Conservation (phyloP, 768 basidiomycete genomes). For the Boletus sp. region DNA sequence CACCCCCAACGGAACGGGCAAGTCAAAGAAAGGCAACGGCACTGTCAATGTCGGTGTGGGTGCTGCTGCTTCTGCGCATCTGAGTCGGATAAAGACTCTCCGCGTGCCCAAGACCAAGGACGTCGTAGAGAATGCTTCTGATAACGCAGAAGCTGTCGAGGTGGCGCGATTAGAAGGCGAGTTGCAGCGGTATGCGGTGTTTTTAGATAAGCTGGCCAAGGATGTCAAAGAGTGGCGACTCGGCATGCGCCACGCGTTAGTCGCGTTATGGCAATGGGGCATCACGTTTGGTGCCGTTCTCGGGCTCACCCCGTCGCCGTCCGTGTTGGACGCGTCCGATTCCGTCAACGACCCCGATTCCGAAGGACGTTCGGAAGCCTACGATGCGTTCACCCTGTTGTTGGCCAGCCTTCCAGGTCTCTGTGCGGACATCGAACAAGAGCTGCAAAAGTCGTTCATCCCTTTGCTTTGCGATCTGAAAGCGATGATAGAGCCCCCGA, state of each 20-base stretch:
- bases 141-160: constrained; percentile 43
- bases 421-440: constrained; percentile 49
- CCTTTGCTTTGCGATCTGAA: constrained; percentile 58
- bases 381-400: constrained; percentile 66
- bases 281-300: constrained; percentile 65
- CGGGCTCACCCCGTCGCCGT: constrained; percentile 47
- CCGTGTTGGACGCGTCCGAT: constrained; percentile 11
- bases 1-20: constrained; percentile 39
- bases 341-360: constrained; percentile 15
- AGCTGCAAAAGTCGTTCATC: constrained; percentile 53
- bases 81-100: constrained; percentile 60
- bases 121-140: constrained; percentile 25
- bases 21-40: constrained; percentile 38
- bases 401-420: constrained; percentile 55
- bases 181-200: constrained; percentile 54
- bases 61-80: constrained; percentile 54
- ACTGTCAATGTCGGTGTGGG: constrained; percentile 42
- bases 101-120: constrained; percentile 36
- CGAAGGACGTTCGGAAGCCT: constrained; percentile 52
- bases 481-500: constrained; percentile 58
- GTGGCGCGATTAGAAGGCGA: constrained; percentile 57
- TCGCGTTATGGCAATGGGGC: constrained; percentile 59
- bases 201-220: constrained; percentile 61
- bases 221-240: constrained; percentile 64
- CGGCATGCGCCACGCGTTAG: constrained; percentile 47